Evolutionary conservation across 2,329 filamentous ascomycete species (phyloP), one percentile per base, ranked within the genome.

Genomic region (Colletotrichum scovillei): DNA sequence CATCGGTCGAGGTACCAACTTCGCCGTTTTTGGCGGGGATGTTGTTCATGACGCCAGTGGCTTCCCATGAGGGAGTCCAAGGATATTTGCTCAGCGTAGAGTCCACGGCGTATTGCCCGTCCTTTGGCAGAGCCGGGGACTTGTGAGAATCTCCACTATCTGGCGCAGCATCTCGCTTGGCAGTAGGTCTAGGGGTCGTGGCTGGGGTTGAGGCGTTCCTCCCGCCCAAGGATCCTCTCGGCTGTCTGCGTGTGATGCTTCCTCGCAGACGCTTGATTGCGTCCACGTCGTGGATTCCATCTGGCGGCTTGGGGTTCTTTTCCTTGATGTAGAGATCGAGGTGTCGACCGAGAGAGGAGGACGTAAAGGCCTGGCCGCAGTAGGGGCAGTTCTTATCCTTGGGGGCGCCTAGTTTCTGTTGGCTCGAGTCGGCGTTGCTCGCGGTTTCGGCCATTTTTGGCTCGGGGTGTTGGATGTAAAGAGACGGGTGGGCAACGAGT

Each of bases 291-390:
- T 98, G 96, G 58, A 98, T 85, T 63, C 95, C 95, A 83, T 98
- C 96, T 7, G 93, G 86, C 1, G 92, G 89, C 82, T 95, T 97
- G 1, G 96, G 95, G 81, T 98, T 98, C 85, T 95, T 97, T 72
- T 95, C 93, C 80, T 95, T 95, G 79, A 98, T 95, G 82, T 97
- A 98, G 52, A 98, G 90, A 81, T 98, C 96, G 76, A 98, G 92
- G 83, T 98, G 96, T 58, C 96, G 93, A 63, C 96, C 96, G 66
- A 98, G 90, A 2, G 95, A 97, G 19, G 95, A 98, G 1, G 95
- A 98, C 19, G 96, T 98, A 81, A 98, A 98, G 7, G 93, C 88
- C 82, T 98, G 95, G 59, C 91, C 88, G 82, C 96, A 98, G 85
- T 94, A 98, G 46, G 92, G 94, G 81, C 96, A 98, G 76, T 88